Evolutionary conservation across 176 grass and related monocot species (phyloP).

Genomic region (Luzula sylvatica): DNA sequence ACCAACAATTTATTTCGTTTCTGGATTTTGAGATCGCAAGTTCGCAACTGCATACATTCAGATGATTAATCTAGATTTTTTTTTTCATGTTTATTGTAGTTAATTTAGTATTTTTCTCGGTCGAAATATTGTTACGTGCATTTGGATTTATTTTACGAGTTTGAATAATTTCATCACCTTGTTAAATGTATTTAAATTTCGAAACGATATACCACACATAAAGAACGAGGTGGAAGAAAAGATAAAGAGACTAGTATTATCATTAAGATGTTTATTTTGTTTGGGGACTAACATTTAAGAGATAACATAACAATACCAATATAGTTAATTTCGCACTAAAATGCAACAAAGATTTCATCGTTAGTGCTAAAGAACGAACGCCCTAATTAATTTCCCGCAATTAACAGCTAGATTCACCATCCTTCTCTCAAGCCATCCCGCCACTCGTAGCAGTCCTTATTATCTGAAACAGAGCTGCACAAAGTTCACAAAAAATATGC

Average conservation of each 20-base stretch:
- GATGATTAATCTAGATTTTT: neutral
- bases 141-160: too few relatives aligned
- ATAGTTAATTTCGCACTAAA: constrained; percentile 16
- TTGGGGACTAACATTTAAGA: constrained; percentile 6
- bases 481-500: constrained; percentile 14
- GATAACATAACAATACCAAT: constrained; percentile 9
- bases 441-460: constrained; percentile 69
- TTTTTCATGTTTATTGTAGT: neutral
- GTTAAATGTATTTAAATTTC: too few relatives aligned
- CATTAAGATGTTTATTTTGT: too few relatives aligned
- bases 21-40: too few relatives aligned
- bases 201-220: too few relatives aligned
- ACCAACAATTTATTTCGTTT: too few relatives aligned
- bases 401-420: constrained; percentile 3
- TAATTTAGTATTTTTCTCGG: too few relatives aligned
- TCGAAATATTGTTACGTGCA: too few relatives aligned
- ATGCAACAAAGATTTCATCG: constrained; percentile 14
- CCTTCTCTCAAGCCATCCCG: constrained; percentile 23
- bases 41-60: too few relatives aligned
- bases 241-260: too few relatives aligned
- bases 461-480: constrained; percentile 92
- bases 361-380: constrained; percentile 14
- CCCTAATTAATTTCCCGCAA: neutral
- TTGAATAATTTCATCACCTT: too few relatives aligned
- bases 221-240: too few relatives aligned